A percentile compares a stretch with the other conserved stretches of the same genome.
These are phyloP conservation scores for Cryptococcus sp. DNA, from an alignment of 1,284 basidiomycete species.

Conservation along the genomic window DNA sequence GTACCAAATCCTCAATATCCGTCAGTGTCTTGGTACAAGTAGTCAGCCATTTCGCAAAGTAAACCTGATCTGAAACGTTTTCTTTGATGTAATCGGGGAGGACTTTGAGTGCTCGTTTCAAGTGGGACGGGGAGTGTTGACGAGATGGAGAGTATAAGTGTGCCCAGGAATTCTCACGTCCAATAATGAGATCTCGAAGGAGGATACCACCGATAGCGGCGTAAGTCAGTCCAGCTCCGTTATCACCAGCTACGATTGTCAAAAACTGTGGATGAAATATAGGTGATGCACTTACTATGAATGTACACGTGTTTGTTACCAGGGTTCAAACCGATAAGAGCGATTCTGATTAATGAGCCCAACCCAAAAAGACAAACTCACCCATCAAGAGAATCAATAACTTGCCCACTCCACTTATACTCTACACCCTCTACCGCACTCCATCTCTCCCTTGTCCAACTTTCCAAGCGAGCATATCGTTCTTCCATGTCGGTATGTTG, in stretches of 20 bases:
- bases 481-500: conserved; percentile 19
- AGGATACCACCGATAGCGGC: conserved; percentile 20
- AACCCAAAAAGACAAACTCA: background rate
- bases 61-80: conserved; percentile 18
- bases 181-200: conserved; percentile 13
- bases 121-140: conserved; percentile 14
- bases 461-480: conserved; percentile 13
- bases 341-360: conserved; percentile 6
- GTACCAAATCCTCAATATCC: conserved; percentile 23
- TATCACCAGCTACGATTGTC: conserved; percentile 15
- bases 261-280: background rate
- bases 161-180: conserved; percentile 11
- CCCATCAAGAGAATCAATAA: conserved; percentile 18
- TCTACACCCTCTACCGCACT: conserved; percentile 6
- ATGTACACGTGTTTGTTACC: conserved; percentile 16
- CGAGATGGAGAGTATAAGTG: conserved; percentile 19
- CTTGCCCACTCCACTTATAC: conserved; percentile 21
- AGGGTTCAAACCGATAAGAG: conserved; percentile 18
- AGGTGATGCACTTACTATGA: conserved; percentile 9
- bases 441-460: conserved; percentile 20
- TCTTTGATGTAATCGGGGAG: conserved; percentile 16
- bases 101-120: conserved; percentile 8
- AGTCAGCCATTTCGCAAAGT: conserved; percentile 17
- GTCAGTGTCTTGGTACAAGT: conserved; percentile 17
- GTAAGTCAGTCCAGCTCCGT: conserved; percentile 21